Conservation (phyloP, 1,284 basidiomycete genomes). For the Tilletia horrida region DNA sequence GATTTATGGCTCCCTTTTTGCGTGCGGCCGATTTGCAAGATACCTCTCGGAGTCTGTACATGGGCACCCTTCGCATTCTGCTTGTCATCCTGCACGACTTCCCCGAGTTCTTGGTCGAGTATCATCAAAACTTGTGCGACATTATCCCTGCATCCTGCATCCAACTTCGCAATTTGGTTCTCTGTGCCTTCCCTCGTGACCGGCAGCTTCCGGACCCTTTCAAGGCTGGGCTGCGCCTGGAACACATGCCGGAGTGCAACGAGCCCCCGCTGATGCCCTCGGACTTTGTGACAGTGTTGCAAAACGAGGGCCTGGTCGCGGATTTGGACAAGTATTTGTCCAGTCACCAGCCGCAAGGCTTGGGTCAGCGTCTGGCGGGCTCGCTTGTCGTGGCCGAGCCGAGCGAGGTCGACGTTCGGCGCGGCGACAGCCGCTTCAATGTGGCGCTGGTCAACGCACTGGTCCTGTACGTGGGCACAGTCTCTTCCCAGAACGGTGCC, state of each 20-base stretch:
- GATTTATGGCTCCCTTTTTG: conserved; percentile 89
- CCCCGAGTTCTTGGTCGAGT: conserved; percentile 94
- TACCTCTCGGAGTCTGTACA: conserved; percentile 83
- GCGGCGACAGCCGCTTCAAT: conserved; percentile 70
- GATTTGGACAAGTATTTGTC: conserved; percentile 60
- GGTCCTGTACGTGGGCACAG: conserved; percentile 83
- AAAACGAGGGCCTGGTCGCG: conserved; percentile 74
- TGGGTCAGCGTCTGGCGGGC: neutral
- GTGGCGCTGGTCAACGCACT: conserved; percentile 82
- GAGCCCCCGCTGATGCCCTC: conserved; percentile 83
- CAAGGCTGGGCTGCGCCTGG: conserved; percentile 58
- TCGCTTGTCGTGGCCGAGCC: conserved; percentile 10
- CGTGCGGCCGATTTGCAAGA: conserved; percentile 74
- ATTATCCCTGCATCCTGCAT: conserved; percentile 87
- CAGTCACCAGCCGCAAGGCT: conserved; percentile 48
- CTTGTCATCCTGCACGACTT: conserved; percentile 96
- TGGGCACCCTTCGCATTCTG: conserved; percentile 84
- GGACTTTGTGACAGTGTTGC: conserved; percentile 67
- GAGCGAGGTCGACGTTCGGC: conserved; percentile 14
- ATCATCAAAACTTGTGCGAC: conserved; percentile 92
- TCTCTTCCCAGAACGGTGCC: conserved; percentile 57
- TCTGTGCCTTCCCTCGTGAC: conserved; percentile 85
- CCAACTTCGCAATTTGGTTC: conserved; percentile 92
- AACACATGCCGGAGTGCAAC: conserved; percentile 78
- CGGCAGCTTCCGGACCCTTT: conserved; percentile 81